Evolutionary conservation across 2,329 filamentous ascomycete genomes (phyloP), one percentile per base, ranked within the genome.

Genomic region (Podosphaera aphanis): DNA sequence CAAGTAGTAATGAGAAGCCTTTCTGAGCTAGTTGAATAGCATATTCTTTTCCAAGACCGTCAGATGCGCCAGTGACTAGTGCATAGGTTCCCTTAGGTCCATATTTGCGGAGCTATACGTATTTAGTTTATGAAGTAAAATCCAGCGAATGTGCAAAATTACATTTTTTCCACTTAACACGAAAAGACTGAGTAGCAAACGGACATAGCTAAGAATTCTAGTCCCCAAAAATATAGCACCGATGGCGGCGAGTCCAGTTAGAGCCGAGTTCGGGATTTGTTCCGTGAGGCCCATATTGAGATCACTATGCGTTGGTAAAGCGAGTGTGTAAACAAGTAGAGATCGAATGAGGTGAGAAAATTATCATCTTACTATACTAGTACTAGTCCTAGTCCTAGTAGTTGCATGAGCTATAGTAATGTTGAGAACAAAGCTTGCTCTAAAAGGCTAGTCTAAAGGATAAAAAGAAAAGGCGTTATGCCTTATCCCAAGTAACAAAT

Each of bases 1-100:
- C 79, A 54, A 98, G 83, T 50, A 98, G 67, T 55, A 95, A 69
- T 64, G 94, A 95, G 74, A 88, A 98, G 56, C 86, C 86, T 61
- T 90, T 86, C 50, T 74, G 69, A 20, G 90, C 86, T 47, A 98
- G 77, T 62, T 95, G 85, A 27, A 80, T 70, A 33, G 88, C 84
- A 61, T 84, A 98, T 66, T 98, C 90, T 65, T 93, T 95, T 60
- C 90, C 90, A 51, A 98, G 77, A 52, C 90, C 92, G 63, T 98
- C 90, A 10, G 86, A 94, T 44, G 88, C 90, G 51, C 90, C 90
- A 21, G 90, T 98, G 36, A 98, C 73, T 46, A 98, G 74, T 27
- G 83, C 90, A 86, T 88, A 98, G 48, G 80, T 86, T 50, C 88
- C 88, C 57, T 84, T 83, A 55, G 80, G 80, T 54, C 86, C 90